A percentile compares a stretch with the other conserved stretches of the same genome.
phyloP scores from a whole-genome alignment of 495 filamentous ascomycete genomes.

The Penicillium mononematosum region DNA sequence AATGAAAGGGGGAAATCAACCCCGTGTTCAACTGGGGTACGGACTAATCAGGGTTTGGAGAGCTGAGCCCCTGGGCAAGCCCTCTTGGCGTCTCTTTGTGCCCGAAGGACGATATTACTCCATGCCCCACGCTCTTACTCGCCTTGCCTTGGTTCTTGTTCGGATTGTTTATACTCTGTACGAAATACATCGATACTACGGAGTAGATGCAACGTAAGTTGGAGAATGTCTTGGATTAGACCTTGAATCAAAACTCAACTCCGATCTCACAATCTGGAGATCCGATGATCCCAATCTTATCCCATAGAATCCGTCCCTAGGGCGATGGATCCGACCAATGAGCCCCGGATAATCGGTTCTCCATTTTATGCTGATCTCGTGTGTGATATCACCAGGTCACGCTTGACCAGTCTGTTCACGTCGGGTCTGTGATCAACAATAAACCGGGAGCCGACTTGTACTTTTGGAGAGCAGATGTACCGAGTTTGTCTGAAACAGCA shows the following conservation, averaged over 20 bases:
- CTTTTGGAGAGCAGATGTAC: not conserved
- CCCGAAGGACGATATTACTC: not conserved
- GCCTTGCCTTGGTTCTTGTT: not conserved
- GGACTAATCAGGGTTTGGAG: not conserved
- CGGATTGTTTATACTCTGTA: not conserved
- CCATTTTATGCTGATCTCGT: not conserved
- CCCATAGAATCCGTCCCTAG: not conserved
- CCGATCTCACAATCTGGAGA: constrained; percentile 11
- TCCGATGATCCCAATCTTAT: constrained; percentile 12
- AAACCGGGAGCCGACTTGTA: not conserved
- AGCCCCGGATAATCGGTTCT: not conserved
- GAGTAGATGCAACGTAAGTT: not conserved
- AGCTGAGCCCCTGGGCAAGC: not conserved
- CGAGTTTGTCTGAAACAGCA: not conserved
- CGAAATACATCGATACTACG: not conserved
- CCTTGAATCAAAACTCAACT: constrained; percentile 7
- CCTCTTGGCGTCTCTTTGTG: constrained; percentile 2
- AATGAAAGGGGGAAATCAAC: not conserved
- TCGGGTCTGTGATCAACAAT: not conserved
- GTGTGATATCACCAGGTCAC: not conserved
- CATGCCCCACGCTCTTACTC: not conserved
- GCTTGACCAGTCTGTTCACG: not conserved
- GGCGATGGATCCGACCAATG: constrained; percentile 5
- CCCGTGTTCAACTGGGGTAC: not conserved
- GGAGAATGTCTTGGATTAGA: not conserved